phyloP scores from a whole-genome alignment of 495 filamentous ascomycete species.

The Penicillium crystallinum region DNA sequence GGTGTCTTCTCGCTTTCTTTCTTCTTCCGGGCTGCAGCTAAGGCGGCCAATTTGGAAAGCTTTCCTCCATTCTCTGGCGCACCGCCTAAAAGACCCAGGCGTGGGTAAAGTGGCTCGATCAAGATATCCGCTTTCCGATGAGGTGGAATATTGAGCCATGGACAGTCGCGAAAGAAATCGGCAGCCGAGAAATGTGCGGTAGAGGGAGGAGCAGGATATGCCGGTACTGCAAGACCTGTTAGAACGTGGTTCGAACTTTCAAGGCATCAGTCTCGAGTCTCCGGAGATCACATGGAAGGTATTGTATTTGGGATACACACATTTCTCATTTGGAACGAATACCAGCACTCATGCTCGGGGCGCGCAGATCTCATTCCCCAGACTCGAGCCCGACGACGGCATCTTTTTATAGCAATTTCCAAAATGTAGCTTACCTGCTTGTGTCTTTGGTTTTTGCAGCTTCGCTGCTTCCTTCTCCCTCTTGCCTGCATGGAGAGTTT shows the following conservation, averaged over 20 bases:
- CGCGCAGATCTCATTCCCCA: neutral
- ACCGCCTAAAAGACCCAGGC: constrained; percentile 69
- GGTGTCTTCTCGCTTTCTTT: constrained; percentile 58
- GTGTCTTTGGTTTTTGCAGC: constrained; percentile 30
- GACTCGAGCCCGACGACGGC: constrained; percentile 34
- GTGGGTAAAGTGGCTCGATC: constrained; percentile 55
- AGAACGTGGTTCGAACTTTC: constrained; percentile 37
- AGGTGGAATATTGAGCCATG: constrained; percentile 75
- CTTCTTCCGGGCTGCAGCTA: constrained; percentile 86
- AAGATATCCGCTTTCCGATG: constrained; percentile 64
- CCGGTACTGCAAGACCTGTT: constrained; percentile 41
- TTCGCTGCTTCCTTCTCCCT: constrained; percentile 39
- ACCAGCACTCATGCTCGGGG: neutral
- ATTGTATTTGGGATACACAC: constrained; percentile 12
- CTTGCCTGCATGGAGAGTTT: constrained; percentile 28
- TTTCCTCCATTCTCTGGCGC: constrained; percentile 55
- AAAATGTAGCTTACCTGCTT: constrained; percentile 46
- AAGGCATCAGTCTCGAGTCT: constrained; percentile 32
- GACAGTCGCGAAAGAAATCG: constrained; percentile 75
- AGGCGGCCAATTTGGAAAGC: constrained; percentile 80
- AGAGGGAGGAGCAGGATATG: constrained; percentile 25
- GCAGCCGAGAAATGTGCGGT: constrained; percentile 37
- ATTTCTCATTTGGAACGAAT: constrained; percentile 4
- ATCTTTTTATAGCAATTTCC: constrained; percentile 9
- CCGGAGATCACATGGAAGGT: constrained; percentile 5